These are phyloP conservation scores for Pseudoscleropodium purum DNA, from an alignment of 225 moss, liverwort and hornwort species.

Conservation along the genomic window DNA sequence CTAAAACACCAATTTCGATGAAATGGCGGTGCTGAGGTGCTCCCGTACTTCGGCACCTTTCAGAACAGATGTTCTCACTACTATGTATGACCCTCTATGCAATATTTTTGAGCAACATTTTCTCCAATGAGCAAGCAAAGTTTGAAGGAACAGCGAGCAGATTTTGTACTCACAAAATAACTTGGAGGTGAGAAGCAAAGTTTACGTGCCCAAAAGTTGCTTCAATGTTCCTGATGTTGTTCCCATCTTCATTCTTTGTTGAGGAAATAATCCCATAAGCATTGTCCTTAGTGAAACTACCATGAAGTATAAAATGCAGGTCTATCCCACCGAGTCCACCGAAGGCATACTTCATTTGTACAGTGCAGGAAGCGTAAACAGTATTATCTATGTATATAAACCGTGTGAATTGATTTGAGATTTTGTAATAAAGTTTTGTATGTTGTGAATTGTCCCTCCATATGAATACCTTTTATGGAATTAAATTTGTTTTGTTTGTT, in stretches of 20 bases:
- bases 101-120: not conserved
- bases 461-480: too few species aligned
- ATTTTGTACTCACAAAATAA: not conserved
- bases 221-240: not conserved
- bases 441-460: too few species aligned
- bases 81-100: not conserved
- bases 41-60: not conserved
- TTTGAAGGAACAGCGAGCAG: not conserved
- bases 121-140: not conserved
- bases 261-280: not conserved
- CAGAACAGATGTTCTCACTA: not conserved
- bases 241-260: not conserved
- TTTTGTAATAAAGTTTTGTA: too few species aligned
- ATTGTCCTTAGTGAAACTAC: not conserved
- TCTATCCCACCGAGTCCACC: rapidly evolving
- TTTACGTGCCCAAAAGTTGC: not conserved
- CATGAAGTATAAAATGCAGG: not conserved
- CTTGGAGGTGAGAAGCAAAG: not conserved
- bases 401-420: too few species aligned
- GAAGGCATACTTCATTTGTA: too few species aligned
- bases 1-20: not conserved
- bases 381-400: too few species aligned
- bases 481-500: too few species aligned
- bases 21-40: not conserved
- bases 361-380: too few species aligned